phyloP scores from a whole-genome alignment of 1,284 basidiomycete genomes.

The Trichosporon sp. region DNA sequence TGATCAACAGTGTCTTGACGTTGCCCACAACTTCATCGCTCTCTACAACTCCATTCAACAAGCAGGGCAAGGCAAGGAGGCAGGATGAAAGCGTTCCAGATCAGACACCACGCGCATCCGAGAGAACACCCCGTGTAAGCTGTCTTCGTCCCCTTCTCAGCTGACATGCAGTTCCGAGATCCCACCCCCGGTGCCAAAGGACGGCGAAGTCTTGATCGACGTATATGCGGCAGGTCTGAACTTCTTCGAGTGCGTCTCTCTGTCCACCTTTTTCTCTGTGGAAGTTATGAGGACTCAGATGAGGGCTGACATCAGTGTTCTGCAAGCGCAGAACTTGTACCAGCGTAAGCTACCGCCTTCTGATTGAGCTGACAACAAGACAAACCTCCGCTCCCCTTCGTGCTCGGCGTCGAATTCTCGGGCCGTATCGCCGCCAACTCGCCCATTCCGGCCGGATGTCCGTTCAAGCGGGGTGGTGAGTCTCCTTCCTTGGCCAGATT shows the following conservation, averaged over 20 bases:
- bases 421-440: slow-evolving; percentile 73
- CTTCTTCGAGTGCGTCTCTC: slow-evolving; percentile 48
- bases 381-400: slow-evolving; percentile 79
- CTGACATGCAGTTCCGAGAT: slow-evolving; percentile 56
- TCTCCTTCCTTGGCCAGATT: background rate
- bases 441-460: slow-evolving; percentile 79
- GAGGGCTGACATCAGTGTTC: slow-evolving; percentile 58
- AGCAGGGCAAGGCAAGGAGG: background rate
- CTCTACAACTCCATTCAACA: background rate
- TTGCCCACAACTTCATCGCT: background rate
- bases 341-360: slow-evolving; percentile 59
- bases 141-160: too few species aligned
- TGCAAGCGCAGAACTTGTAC: slow-evolving; percentile 84
- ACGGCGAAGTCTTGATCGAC: slow-evolving; percentile 74
- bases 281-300: background rate
- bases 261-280: background rate
- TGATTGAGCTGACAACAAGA: slow-evolving; percentile 38
- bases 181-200: slow-evolving; percentile 63
- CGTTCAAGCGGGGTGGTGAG: slow-evolving; percentile 69
- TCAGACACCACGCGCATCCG: slow-evolving; percentile 74
- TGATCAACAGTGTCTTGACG: background rate
- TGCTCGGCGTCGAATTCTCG: slow-evolving; percentile 80
- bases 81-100: slow-evolving; percentile 75
- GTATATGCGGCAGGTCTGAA: slow-evolving; percentile 62
- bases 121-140: slow-evolving; percentile 65